Evolutionary conservation across 331 rosid genomes (phyloP).

Genomic region (Acacia pycnantha): DNA sequence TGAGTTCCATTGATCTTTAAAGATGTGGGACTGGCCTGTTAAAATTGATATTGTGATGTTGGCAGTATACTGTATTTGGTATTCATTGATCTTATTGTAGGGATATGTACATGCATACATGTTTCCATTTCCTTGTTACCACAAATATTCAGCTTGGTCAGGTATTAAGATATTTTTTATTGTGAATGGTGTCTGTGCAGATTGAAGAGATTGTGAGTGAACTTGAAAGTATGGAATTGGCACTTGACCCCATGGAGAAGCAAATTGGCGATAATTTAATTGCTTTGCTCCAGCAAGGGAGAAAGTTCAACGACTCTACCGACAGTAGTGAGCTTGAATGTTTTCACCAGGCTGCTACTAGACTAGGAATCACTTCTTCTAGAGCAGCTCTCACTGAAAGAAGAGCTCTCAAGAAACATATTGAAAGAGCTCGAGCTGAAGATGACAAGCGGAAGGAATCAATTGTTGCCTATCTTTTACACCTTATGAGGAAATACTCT

Average conservation of each 20-base stretch:
- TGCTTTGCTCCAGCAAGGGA: conserved; percentile 86
- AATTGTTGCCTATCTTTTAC: conserved; percentile 85
- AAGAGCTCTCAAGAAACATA: conserved; percentile 88
- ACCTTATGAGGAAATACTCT: conserved; percentile 95
- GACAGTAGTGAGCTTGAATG: conserved; percentile 87
- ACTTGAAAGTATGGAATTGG: conserved; percentile 55
- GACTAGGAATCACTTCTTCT: conserved; percentile 91
- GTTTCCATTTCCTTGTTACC: conserved; percentile 10
- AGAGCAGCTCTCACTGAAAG: conserved; percentile 94
- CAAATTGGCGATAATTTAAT: conserved; percentile 84
- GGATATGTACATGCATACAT: not conserved
- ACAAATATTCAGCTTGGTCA: not conserved
- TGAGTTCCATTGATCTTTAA: not conserved
- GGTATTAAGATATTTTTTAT: conserved; percentile 22
- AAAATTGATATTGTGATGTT: not conserved
- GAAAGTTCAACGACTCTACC: conserved; percentile 60
- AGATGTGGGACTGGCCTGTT: not conserved
- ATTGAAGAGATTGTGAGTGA: conserved; percentile 71
- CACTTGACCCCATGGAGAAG: conserved; percentile 89
- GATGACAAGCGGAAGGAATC: conserved; percentile 98
- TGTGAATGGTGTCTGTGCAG: conserved; percentile 39
- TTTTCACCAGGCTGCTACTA: conserved; percentile 91
- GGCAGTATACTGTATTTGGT: conserved; percentile 1
- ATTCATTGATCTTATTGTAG: not conserved
- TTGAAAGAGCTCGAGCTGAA: conserved; percentile 88